phyloP scores from a whole-genome alignment of 2,329 filamentous ascomycete species.

The Aspergillus transmontanensis region DNA sequence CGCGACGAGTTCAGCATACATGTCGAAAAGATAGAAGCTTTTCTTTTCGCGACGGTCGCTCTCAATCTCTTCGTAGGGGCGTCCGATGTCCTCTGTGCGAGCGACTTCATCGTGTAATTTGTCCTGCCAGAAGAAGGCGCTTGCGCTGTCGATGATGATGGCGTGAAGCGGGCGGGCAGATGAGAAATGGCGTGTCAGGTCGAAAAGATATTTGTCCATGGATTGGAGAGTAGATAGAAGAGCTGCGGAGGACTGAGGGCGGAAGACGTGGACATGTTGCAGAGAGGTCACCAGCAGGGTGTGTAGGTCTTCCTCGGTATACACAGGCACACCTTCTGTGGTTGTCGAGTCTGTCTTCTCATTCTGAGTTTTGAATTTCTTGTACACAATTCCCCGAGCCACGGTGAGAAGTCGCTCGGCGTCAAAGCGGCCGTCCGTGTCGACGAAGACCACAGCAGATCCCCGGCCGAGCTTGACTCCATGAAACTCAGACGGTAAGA shows the following conservation, averaged over 20 bases:
- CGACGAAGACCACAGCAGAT: slow-evolving; percentile 57
- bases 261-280: slow-evolving; percentile 61
- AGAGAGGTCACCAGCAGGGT: slow-evolving; percentile 45
- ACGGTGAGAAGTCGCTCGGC: slow-evolving; percentile 48
- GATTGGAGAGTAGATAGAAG: slow-evolving; percentile 52
- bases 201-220: slow-evolving; percentile 55
- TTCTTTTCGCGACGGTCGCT: slow-evolving; percentile 27
- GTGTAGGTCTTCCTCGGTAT: slow-evolving; percentile 19
- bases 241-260: slow-evolving; percentile 53
- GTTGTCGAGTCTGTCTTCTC: background rate
- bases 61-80: slow-evolving; percentile 30
- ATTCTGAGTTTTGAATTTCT: background rate
- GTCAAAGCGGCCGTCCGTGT: slow-evolving; percentile 59
- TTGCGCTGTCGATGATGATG: slow-evolving; percentile 58
- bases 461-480: slow-evolving; percentile 47
- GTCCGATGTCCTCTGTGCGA: slow-evolving; percentile 41
- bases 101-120: slow-evolving; percentile 48
- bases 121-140: slow-evolving; percentile 59
- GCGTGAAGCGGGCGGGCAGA: slow-evolving; percentile 50
- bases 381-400: slow-evolving; percentile 28
- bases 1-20: slow-evolving; percentile 33
- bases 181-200: slow-evolving; percentile 48
- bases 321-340: background rate
- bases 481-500: slow-evolving; percentile 49
- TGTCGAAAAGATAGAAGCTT: slow-evolving; percentile 33